Evolutionary conservation across 2,329 filamentous ascomycete genomes (phyloP), one percentile per base, ranked within the genome.

Genomic region (Hymenoscyphus fructigenus): DNA sequence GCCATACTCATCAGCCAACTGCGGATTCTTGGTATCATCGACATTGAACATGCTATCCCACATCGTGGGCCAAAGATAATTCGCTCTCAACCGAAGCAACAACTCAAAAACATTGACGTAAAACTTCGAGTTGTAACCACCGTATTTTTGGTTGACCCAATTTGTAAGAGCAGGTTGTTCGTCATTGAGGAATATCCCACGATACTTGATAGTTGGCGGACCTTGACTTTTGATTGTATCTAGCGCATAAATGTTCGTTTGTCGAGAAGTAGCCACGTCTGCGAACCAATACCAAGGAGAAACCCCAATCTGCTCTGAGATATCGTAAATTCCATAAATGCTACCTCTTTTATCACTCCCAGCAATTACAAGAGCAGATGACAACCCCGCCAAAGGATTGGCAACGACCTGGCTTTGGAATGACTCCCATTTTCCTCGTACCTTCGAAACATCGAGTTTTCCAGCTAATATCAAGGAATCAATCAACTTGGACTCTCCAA

Each of bases 31-130:
- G 1, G 84, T 79, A 71, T 92, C 89, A 66, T 92, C 89, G 1
- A 90, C 81, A 71, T 87, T 85, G 72, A 91, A 89, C 81, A 90
- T 90, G 67, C 82, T 84, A 14, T 83, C 85, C 89, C 89, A 92
- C 74, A 87, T 81, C 0, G 88, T 83, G 0, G 89, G 89, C 89
- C 90, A 92, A 57, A 92, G 78, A 72, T 91, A 91, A 75, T 91
- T 92, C 28, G 88, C 89, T 41, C 85, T 82, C n/a, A 90, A 80
- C 2, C 89, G 83, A 10, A 92, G 83, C 0, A 91, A 78, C 1
- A 92, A 79, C 76, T 92, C 89, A 67, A 90, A 91, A 23, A 92
- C 84, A n/a, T 84, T 83, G 5, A 81, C 78, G 76, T 91, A 91
- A 66, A 81, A 83, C 1, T 79, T 80, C 10, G 75, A 72, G 2